phyloP scores from a whole-genome alignment of 805 yeast species.

The Ogataea pignaliae region DNA sequence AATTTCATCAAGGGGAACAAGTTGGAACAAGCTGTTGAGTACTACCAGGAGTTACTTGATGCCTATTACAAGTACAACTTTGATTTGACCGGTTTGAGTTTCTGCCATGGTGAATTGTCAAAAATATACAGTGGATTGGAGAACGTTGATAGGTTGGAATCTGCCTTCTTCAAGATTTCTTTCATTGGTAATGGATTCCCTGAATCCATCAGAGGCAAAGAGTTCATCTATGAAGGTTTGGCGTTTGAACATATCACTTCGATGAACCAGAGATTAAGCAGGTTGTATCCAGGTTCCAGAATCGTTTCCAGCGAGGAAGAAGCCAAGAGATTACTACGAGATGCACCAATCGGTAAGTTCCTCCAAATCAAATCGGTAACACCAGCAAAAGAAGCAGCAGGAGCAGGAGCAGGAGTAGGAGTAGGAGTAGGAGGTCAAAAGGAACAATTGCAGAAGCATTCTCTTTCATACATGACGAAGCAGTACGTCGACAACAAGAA shows the following conservation, averaged over 20 bases:
- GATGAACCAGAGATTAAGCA: slow-evolving; percentile 69
- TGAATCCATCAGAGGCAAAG: slow-evolving; percentile 63
- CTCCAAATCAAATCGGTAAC: slow-evolving; percentile 68
- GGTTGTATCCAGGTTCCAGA: slow-evolving; percentile 77
- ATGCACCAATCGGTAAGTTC: slow-evolving; percentile 64
- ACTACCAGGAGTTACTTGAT: slow-evolving; percentile 70
- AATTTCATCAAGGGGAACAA: slow-evolving; percentile 68
- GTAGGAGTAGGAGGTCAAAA: too few relatives aligned
- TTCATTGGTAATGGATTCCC: slow-evolving; percentile 88
- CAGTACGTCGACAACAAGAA: slow-evolving; percentile 74
- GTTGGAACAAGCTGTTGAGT: slow-evolving; percentile 74
- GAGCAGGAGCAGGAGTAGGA: slow-evolving; percentile 25
- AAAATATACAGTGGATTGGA: slow-evolving; percentile 64
- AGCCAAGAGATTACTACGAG: slow-evolving; percentile 44
- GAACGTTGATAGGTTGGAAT: slow-evolving; percentile 64
- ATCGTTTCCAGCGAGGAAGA: slow-evolving; percentile 54
- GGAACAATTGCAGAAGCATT: slow-evolving; percentile 4
- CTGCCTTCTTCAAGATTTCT: slow-evolving; percentile 74
- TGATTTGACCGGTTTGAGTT: slow-evolving; percentile 71
- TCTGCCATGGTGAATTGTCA: slow-evolving; percentile 63
- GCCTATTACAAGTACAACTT: slow-evolving; percentile 70
- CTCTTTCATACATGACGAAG: slow-evolving; percentile 57
- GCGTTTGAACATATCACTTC: slow-evolving; percentile 86
- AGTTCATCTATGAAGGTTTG: slow-evolving; percentile 78
- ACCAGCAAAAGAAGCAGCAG: slow-evolving; percentile 48